phyloP scores from a whole-genome alignment of 345 rosid genomes.

The Cochlearia excelsa region DNA sequence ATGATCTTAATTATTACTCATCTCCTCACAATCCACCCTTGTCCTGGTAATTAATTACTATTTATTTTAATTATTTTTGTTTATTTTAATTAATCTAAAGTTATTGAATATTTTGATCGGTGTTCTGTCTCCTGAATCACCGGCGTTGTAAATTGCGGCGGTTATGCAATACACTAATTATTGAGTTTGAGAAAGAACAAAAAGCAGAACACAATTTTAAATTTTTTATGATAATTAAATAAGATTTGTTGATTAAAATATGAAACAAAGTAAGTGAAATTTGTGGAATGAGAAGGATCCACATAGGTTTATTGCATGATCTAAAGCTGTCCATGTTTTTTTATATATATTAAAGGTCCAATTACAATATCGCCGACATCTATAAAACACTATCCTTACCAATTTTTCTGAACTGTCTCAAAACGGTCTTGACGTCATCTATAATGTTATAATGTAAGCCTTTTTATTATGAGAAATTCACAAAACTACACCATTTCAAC shows the following conservation, averaged over 20 bases:
- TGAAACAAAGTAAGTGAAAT: conserved; percentile 6
- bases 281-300: conserved; percentile 34
- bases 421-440: conserved; percentile 33
- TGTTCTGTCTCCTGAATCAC: no score
- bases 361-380: conserved; percentile 34
- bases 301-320: conserved; percentile 37
- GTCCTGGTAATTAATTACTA: conserved; percentile 55
- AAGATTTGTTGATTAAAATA: no score
- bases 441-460: background rate
- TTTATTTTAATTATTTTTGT: background rate
- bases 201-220: background rate
- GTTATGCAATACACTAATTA: conserved; percentile 28
- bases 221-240: conserved; percentile 4
- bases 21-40: conserved; percentile 62
- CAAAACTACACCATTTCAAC: no score
- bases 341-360: conserved; percentile 32
- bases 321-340: conserved; percentile 23
- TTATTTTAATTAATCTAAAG: background rate
- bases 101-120: background rate
- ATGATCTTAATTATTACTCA: conserved; percentile 47
- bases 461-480: no score
- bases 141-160: conserved; percentile 27
- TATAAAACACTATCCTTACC: conserved; percentile 31
- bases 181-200: conserved; percentile 21
- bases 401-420: conserved; percentile 33